Evolutionary conservation across 148 eudicot genomes (phyloP), one percentile per base, ranked within the genome.

Genomic region (Rhododendron henanense): DNA sequence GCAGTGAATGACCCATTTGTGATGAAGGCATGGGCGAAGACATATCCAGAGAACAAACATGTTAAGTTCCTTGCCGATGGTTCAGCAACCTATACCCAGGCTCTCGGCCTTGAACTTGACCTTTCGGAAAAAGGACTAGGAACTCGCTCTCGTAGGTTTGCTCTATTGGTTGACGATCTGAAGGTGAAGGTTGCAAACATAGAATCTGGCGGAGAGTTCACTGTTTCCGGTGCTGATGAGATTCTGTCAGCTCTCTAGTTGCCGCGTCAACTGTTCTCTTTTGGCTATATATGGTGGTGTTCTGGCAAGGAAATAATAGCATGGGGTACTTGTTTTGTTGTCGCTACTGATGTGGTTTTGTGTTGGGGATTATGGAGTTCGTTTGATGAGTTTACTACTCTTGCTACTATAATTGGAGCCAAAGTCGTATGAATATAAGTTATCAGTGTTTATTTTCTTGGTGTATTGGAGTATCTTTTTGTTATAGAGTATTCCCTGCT

Each of bases 51-150:
- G 13, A 83, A 83, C 79, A 88, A 88, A 84, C 82, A 86, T 73
- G 90, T 86, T 50, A 86, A 88, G 86, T 86, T 88, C 47, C 86
- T 86, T 4, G 88, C 88, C 0, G 90, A 88, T 80, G 90, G 90
- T 50, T 88, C 88, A 25, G 88, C 73, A 16, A 83, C 44, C 28
- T 88, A 88, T 78, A 88, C 90, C 67, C 76, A 86, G 15, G 90
- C 88, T 37, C 82, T 86, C 9, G 90, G 88, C 3, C 84, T 88
- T 50, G 88, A 83, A 86, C 90, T 88, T 84, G 90, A 88, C 77
- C 90, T 86, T 16, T 9, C 85, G 1, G 88, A 88, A 6, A 88
- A 83, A 79, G 90, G 90, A 19, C 85, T 86, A 1, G 88, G 88
- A 8, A 57, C 53, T 83, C 88, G 88, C 44, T 80, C 90, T 16